These are phyloP conservation scores for Russula brevipes DNA, from an alignment of 768 basidiomycete genomes.

Conservation along the genomic window DNA sequence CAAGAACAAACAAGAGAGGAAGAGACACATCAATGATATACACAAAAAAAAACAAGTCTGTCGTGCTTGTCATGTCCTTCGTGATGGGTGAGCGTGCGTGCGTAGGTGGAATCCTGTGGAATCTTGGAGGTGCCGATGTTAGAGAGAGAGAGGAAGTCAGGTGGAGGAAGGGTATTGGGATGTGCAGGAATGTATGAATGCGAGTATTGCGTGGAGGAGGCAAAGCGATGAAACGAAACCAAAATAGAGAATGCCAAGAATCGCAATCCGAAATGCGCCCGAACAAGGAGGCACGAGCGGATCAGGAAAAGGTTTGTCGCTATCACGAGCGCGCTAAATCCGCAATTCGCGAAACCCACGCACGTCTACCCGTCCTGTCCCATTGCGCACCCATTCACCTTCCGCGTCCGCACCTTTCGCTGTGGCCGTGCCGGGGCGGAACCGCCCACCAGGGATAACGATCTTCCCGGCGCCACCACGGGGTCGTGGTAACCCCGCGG, in stretches of 20 bases:
- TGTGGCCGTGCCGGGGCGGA: constrained; percentile 32
- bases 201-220: constrained; percentile 6
- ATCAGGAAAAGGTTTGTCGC: background rate
- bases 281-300: background rate
- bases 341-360: constrained; percentile 73
- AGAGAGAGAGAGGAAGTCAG: background rate
- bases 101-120: background rate
- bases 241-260: background rate
- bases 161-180: background rate
- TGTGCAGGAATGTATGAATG: constrained; percentile 1
- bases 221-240: constrained; percentile 3
- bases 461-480: constrained; percentile 51
- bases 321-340: constrained; percentile 39
- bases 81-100: constrained; percentile 9
- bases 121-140: constrained; percentile 4
- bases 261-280: background rate
- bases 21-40: constrained; percentile 17
- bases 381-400: constrained; percentile 60
- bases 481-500: constrained; percentile 59
- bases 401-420: constrained; percentile 33
- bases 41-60: constrained; percentile 14
- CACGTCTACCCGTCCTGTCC: constrained; percentile 68
- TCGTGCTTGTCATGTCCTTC: constrained; percentile 11
- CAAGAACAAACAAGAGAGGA: constrained; percentile 6
- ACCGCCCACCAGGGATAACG: constrained; percentile 57